A percentile compares a stretch with the other conserved stretches of the same genome.
phyloP scores from a whole-genome alignment of 2,329 filamentous ascomycete species.

The Monascus ruber region DNA sequence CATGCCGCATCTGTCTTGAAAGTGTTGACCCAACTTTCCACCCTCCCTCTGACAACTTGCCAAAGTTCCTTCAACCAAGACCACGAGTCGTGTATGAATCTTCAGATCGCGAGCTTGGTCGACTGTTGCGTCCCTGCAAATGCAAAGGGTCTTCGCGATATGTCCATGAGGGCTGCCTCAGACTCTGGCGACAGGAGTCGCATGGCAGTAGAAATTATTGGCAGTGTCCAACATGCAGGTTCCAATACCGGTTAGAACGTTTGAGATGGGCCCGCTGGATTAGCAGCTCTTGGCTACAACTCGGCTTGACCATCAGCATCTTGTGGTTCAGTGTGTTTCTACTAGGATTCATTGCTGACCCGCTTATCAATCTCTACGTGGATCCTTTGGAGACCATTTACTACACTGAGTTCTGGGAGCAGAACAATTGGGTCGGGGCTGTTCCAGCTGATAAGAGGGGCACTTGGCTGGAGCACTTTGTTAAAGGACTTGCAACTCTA shows the following conservation, averaged over 20 bases:
- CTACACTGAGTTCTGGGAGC: constrained; percentile 32
- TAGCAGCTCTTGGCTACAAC: constrained; percentile 54
- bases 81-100: constrained; percentile 60
- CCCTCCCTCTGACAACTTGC: constrained; percentile 41
- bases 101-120: constrained; percentile 59
- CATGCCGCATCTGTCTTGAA: constrained; percentile 85
- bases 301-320: constrained; percentile 59
- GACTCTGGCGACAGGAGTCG: constrained; percentile 63
- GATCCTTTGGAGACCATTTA: constrained; percentile 60
- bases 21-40: constrained; percentile 51
- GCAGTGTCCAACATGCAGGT: constrained; percentile 79
- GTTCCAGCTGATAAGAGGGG: constrained; percentile 36
- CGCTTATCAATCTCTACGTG: constrained; percentile 78
- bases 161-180: constrained; percentile 83
- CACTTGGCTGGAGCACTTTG: constrained; percentile 71
- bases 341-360: constrained; percentile 85
- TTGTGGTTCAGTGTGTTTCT: constrained; percentile 63
- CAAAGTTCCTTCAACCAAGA: constrained; percentile 44
- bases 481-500: constrained; percentile 82
- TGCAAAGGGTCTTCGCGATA: constrained; percentile 91
- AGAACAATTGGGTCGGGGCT: constrained; percentile 23
- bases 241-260: constrained; percentile 67
- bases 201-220: constrained; percentile 61
- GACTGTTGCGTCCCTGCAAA: constrained; percentile 77
- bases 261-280: constrained; percentile 64